phyloP scores from a whole-genome alignment of 192 early-diverging fungal species.

The Piromyces finnis region DNA sequence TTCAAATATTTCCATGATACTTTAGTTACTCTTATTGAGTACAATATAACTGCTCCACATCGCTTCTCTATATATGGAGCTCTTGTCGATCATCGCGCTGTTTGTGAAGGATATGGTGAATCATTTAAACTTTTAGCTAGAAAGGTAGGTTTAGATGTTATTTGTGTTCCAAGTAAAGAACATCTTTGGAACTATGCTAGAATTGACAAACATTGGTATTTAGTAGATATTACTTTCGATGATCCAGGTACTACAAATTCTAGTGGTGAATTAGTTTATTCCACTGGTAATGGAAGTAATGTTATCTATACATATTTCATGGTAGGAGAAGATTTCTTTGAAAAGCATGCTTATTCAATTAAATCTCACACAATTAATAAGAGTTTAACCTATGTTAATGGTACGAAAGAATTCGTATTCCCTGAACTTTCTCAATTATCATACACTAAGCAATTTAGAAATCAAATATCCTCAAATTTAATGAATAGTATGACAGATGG shows the following conservation, averaged over 20 bases:
- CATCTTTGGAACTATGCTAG: neutral
- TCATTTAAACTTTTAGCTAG: neutral
- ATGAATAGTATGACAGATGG: neutral
- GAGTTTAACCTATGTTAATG: neutral
- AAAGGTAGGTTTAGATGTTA: neutral
- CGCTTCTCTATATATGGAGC: neutral
- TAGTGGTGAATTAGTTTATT: neutral
- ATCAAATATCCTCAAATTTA: neutral
- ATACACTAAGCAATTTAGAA: neutral
- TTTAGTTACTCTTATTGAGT: neutral
- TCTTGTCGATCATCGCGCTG: neutral
- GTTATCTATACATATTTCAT: neutral
- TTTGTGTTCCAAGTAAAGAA: neutral
- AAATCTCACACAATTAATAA: neutral
- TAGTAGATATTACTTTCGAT: neutral
- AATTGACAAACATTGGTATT: neutral
- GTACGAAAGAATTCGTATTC: neutral
- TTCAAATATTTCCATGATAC: neutral
- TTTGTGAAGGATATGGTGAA: neutral
- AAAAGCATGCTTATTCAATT: neutral
- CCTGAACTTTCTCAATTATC: neutral
- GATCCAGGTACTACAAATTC: neutral
- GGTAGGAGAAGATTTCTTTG: neutral
- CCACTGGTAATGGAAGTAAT: neutral
- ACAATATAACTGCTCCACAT: neutral